Percentiles rank a stretch among this genome's conserved stretches.
phyloP scores from a whole-genome alignment of 208 protist genomes.

The Borovskyia barvae region DNA sequence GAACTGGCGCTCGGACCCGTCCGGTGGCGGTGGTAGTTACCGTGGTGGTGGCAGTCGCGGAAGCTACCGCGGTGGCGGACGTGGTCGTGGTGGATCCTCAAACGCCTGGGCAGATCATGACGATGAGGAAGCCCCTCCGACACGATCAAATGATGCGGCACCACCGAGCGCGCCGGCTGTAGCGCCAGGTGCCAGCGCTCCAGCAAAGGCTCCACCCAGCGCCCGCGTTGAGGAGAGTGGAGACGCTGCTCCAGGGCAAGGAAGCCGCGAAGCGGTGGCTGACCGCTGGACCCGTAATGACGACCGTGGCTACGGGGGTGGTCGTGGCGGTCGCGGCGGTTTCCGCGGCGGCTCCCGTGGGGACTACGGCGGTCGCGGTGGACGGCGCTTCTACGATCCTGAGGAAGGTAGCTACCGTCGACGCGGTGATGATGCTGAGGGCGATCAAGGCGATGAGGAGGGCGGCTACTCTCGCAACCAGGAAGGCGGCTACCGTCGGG shows the following conservation, averaged over 20 bases:
- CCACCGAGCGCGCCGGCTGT: no score
- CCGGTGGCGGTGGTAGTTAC: conserved; percentile 12
- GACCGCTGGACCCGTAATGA: no score
- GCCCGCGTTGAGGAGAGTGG: no score
- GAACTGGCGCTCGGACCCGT: conserved; percentile 36
- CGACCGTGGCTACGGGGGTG: conserved; percentile 12
- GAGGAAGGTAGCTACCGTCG: conserved; percentile 15
- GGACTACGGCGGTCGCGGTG: conserved; percentile 18
- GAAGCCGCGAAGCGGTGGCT: no score
- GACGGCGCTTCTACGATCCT: conserved; percentile 24
- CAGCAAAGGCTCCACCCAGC: no score
- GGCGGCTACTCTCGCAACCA: conserved; percentile 12
- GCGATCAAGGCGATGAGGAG: conserved; percentile 17
- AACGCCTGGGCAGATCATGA: no score
- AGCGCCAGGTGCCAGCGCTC: no score
- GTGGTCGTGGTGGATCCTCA: no score
- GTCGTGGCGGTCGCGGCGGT: conserved; percentile 11
- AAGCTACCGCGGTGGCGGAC: conserved; percentile 9
- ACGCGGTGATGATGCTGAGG: conserved; percentile 5
- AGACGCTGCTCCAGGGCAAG: no score
- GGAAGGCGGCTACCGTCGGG: conserved; percentile 24
- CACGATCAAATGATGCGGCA: no score
- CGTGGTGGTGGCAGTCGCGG: conserved; percentile 4
- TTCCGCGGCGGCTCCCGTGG: conserved; percentile 3
- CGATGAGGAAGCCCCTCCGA: no score